Evolutionary conservation across 371 early-diverging fungal species (phyloP), one percentile per base, ranked within the genome.

Genomic region (Apophysomyces trapeziformis): DNA sequence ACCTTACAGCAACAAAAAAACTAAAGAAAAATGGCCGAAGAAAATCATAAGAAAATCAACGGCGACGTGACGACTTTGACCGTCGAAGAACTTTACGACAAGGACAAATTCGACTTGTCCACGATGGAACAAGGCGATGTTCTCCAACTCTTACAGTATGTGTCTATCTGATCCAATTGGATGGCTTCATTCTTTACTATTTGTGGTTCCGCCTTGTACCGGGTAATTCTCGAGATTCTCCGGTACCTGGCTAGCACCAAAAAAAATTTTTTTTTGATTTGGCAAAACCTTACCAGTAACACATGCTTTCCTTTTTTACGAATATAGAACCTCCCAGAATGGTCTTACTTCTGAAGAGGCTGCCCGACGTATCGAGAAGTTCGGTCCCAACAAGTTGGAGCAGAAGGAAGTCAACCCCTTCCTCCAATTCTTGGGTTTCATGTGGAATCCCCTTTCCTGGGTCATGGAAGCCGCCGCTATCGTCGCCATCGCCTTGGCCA

Each of bases 341-440:
- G 89, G 89, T 71, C 73, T 88, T 66, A 82, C 86, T 46, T 71
- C 80, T 39, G 72, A 82, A 35, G 89, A 89, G 63, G 89, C 87
- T 45, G 75, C 76, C 32, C 67, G 81, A 47, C 89, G 89, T 68
- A 57, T 87, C 60, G 78, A 74, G 26, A 89, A 88, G 84, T 90
- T 88, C 65, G 90, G 90, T 44, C 68, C 63, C 65, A 90, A 90
- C 82, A 81, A 80, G 63, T 84, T 90, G 35, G 85, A 85, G 66
- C 81, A 91, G 68, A 88, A 87, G 83, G 88, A 88, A 78, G 74
- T 83, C 67, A 92, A 88, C 80, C 89, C 92, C 7, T 64, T 93
- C 72, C 75, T 92, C 73, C 87, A 89, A 84, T 95, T 95, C 82
- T 80, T 93, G 66, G 82, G 89, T 65, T 95, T 91, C 87, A 87